phyloP scores from a whole-genome alignment of 805 yeast genomes.

The Pichia exigua region DNA sequence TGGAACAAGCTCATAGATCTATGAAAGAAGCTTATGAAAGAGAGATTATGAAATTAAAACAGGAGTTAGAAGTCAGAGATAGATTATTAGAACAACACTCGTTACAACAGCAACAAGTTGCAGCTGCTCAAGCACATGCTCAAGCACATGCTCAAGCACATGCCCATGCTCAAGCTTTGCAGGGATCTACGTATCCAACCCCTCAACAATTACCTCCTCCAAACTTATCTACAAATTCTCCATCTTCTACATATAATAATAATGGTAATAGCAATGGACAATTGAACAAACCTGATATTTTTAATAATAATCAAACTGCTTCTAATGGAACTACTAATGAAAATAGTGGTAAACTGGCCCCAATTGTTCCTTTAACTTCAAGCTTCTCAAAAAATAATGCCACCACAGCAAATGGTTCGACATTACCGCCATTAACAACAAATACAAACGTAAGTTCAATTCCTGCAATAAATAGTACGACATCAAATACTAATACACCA shows the following conservation, averaged over 20 bases:
- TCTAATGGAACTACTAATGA: not conserved
- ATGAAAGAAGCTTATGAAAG: constrained; percentile 95
- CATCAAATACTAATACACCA: constrained; percentile 4
- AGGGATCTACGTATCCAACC: constrained; percentile 9
- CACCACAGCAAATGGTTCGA: constrained; percentile 10
- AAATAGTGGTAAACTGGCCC: constrained; percentile 6
- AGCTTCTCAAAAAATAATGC: not conserved
- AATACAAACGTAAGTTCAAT: not conserved
- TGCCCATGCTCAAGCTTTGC: constrained; percentile 21
- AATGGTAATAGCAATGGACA: not conserved
- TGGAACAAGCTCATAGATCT: constrained; percentile 88
- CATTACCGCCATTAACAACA: not conserved
- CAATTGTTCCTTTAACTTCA: constrained; percentile 5
- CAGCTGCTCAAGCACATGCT: constrained; percentile 36
- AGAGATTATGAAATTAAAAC: constrained; percentile 78
- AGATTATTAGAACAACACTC: constrained; percentile 42
- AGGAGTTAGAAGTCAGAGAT: constrained; percentile 77
- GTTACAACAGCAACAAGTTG: constrained; percentile 33
- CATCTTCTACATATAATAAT: constrained; percentile 13
- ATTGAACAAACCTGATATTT: constrained; percentile 5
- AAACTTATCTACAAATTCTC: constrained; percentile 21
- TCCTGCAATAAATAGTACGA: constrained; percentile 3
- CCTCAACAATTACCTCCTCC: constrained; percentile 32
- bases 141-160: constrained; percentile 26
- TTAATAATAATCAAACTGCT: not conserved